Conservation (phyloP, 2,329 filamentous ascomycete genomes). For the Hymenoscyphus scutula region DNA sequence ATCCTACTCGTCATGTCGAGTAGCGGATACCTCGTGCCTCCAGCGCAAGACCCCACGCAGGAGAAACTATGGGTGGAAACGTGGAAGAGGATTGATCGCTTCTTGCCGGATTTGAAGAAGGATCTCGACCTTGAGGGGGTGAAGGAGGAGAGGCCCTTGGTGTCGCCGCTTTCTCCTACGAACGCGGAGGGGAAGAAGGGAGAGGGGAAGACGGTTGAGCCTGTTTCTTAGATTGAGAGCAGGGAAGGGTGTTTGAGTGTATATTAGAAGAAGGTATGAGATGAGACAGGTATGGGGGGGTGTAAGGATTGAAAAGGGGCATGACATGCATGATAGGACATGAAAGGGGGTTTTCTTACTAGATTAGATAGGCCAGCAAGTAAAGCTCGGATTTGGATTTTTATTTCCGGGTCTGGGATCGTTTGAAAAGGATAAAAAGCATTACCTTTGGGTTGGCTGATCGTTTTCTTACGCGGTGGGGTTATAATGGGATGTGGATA, state of each 20-base stretch:
- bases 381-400: background rate
- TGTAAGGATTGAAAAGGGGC: background rate
- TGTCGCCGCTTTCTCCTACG: background rate
- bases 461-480: too few species aligned
- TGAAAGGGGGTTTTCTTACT: background rate
- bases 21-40: conserved; percentile 77
- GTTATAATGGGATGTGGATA: too few species aligned
- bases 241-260: background rate
- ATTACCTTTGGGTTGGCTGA: too few species aligned
- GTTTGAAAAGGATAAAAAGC: too few species aligned
- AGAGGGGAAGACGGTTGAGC: background rate
- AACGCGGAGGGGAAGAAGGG: background rate
- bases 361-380: background rate
- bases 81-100: conserved; percentile 64
- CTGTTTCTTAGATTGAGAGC: background rate
- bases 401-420: too few species aligned
- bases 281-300: background rate
- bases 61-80: conserved; percentile 60
- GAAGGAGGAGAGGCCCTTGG: conserved; percentile 18
- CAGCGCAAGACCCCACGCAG: conserved; percentile 54
- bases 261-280: background rate
- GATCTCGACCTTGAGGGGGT: conserved; percentile 52
- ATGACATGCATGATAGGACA: too few species aligned
- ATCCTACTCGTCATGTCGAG: conserved; percentile 93
- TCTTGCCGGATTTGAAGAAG: conserved; percentile 57